A percentile compares a stretch with the other conserved stretches of the same genome.
Evolutionary conservation across 192 early-diverging fungal species (phyloP).

Genomic region (Linnemannia zychae): DNA sequence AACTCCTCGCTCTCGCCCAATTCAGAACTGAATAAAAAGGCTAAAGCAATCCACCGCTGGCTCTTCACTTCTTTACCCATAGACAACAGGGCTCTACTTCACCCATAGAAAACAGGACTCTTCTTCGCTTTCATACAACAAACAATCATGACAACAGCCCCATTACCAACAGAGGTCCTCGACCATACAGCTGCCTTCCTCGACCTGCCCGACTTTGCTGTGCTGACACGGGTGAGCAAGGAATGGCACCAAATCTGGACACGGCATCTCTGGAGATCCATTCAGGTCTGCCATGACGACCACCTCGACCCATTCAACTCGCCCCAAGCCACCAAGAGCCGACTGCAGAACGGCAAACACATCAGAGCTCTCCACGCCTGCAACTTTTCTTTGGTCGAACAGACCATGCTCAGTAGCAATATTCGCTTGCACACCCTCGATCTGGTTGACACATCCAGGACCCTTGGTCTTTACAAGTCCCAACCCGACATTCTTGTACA

Average conservation of each 20-base stretch:
- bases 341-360: not conserved
- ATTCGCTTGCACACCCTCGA: conserved; percentile 1
- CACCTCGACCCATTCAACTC: conserved; percentile 5
- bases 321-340: not conserved
- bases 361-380: not conserved
- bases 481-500: not conserved
- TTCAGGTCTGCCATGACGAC: not conserved
- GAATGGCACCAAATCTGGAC: conserved; percentile 7
- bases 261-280: conserved; percentile 3
- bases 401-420: not conserved
- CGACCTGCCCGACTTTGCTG: not conserved
- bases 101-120: not conserved
- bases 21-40: no score
- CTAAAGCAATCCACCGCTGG: no score
- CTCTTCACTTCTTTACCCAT: not conserved
- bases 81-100: not conserved
- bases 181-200: not conserved
- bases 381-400: not conserved
- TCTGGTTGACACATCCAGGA: not conserved
- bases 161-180: not conserved
- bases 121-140: not conserved
- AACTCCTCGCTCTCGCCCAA: no score
- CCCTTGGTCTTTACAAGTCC: not conserved
- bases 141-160: not conserved
- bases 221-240: not conserved